Evolutionary conservation across 768 basidiomycete species (phyloP).

Genomic region (Lentinula boryana): DNA sequence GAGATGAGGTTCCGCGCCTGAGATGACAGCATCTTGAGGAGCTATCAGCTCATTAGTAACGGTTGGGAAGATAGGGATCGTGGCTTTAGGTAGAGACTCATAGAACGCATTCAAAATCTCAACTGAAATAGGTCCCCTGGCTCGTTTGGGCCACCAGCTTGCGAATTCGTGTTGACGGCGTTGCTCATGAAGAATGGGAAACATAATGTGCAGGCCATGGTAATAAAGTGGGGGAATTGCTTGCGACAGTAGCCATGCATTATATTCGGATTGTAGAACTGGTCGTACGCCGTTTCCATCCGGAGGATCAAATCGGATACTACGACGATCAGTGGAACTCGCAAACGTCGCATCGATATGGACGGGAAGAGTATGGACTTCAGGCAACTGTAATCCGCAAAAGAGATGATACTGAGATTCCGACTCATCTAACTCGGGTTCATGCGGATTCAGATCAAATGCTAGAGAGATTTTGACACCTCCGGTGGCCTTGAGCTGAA

Average conservation of each 20-base stretch:
- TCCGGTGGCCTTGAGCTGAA: not conserved
- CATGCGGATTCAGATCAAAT: conserved; percentile 3
- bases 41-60: conserved; percentile 7
- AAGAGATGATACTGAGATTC: conserved; percentile 9
- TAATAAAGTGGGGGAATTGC: conserved; percentile 14
- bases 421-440: not conserved
- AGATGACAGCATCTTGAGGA: conserved; percentile 10
- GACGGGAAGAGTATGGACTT: conserved; percentile 12
- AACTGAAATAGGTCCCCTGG: conserved; percentile 11
- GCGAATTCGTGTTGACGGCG: not conserved
- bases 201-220: conserved; percentile 5
- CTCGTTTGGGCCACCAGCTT: conserved; percentile 11
- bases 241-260: conserved; percentile 15
- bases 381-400: conserved; percentile 15
- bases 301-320: conserved; percentile 16
- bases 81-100: not conserved
- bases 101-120: conserved; percentile 12
- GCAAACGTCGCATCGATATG: conserved; percentile 17
- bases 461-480: not conserved
- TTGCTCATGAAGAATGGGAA: not conserved
- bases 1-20: not conserved
- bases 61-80: conserved; percentile 8
- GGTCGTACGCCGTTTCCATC: conserved; percentile 11
- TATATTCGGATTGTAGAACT: conserved; percentile 13
- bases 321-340: conserved; percentile 14